Percentiles rank a stretch among this genome's conserved stretches.
Evolutionary conservation across 805 yeast species (phyloP).

Genomic region (Lipomyces chichibuensis): DNA sequence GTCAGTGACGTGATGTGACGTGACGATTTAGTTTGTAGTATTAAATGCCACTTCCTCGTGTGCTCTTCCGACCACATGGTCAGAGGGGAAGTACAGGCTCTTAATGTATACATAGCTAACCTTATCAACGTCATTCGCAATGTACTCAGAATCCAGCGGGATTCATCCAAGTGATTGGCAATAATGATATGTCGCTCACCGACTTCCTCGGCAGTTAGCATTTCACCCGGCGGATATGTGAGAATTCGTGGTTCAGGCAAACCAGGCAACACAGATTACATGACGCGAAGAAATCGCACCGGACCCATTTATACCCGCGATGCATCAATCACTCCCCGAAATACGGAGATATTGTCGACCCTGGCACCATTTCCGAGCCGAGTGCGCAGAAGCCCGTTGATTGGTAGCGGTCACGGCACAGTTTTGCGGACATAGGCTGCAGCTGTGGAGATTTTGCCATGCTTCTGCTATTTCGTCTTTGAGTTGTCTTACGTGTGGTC

Average conservation of each 20-base stretch:
- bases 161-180: slow-evolving; percentile 32
- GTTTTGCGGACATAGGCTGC: slow-evolving; percentile 35
- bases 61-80: slow-evolving; percentile 35
- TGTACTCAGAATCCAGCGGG: slow-evolving; percentile 27
- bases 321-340: slow-evolving; percentile 37
- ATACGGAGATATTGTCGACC: slow-evolving; percentile 35
- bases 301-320: slow-evolving; percentile 35
- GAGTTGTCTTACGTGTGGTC: slow-evolving; percentile 16
- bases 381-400: slow-evolving; percentile 34
- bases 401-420: slow-evolving; percentile 33
- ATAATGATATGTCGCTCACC: slow-evolving; percentile 35
- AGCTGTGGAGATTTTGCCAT: slow-evolving; percentile 23
- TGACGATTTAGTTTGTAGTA: slow-evolving; percentile 32
- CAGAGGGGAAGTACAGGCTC: slow-evolving; percentile 36
- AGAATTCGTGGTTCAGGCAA: slow-evolving; percentile 36
- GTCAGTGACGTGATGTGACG: slow-evolving; percentile 26
- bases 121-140: slow-evolving; percentile 32
- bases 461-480: slow-evolving; percentile 25
- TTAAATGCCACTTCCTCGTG: slow-evolving; percentile 29
- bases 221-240: slow-evolving; percentile 35
- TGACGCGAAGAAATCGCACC: slow-evolving; percentile 38
- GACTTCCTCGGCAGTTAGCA: slow-evolving; percentile 35
- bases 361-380: slow-evolving; percentile 33
- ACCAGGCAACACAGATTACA: slow-evolving; percentile 37
- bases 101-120: slow-evolving; percentile 35